Evolutionary conservation across 768 basidiomycete genomes (phyloP).

Genomic region (Strobilomyces confusus): DNA sequence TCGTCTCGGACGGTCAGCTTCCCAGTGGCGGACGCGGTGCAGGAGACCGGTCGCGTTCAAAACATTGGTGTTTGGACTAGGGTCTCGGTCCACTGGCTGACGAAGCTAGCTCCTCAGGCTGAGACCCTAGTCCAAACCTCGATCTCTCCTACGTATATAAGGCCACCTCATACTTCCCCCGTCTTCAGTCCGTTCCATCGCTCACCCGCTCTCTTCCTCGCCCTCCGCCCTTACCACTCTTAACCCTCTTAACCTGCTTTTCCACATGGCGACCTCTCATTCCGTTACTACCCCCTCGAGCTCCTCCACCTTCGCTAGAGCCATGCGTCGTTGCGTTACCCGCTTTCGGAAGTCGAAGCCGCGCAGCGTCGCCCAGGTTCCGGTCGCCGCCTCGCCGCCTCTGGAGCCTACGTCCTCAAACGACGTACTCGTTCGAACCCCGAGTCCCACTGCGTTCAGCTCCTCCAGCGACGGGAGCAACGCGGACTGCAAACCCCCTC

Average conservation of each 20-base stretch:
- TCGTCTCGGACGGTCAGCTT: no score
- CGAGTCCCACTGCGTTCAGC: no score
- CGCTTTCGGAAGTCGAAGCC: neutral
- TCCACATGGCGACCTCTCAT: constrained; percentile 4
- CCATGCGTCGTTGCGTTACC: neutral
- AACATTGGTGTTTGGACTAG: neutral
- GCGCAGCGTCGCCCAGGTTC: neutral
- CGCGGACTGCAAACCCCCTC: neutral
- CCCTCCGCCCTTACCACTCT: neutral
- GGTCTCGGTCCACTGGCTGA: neutral
- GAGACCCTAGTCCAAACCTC: neutral
- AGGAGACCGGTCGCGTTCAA: neutral
- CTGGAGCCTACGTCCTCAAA: neutral
- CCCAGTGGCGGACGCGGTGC: no score
- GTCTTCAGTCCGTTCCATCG: constrained; percentile 1
- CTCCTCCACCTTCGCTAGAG: neutral
- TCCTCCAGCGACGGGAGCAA: neutral
- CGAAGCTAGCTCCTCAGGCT: neutral
- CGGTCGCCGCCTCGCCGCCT: neutral
- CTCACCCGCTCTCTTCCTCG: neutral
- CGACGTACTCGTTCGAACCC: neutral
- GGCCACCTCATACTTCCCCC: neutral
- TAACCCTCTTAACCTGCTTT: neutral
- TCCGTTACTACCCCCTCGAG: neutral
- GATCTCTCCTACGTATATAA: constrained; percentile 1